These are phyloP conservation scores for Lactarius tabidus DNA, from an alignment of 768 basidiomycete species.

Conservation along the genomic window DNA sequence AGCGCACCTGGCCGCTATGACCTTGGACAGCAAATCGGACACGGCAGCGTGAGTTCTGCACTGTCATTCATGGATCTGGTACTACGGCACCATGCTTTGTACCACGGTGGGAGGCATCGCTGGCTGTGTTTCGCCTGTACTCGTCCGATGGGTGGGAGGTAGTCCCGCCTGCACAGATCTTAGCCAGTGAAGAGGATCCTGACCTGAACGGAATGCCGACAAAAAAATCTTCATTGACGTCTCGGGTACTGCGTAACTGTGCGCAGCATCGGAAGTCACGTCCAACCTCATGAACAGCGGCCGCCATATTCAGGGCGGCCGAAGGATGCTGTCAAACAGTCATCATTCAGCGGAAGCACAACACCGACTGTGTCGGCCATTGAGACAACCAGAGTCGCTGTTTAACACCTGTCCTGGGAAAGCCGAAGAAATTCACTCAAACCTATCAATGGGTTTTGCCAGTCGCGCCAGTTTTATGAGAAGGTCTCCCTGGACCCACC, in stretches of 20 bases:
- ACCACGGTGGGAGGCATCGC: conserved; percentile 34
- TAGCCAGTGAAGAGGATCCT: conserved; percentile 27
- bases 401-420: conserved; percentile 39
- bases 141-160: background rate
- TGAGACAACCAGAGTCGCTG: conserved; percentile 46
- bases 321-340: conserved; percentile 64
- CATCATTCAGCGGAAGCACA: conserved; percentile 53
- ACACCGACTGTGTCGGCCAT: conserved; percentile 39
- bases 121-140: background rate
- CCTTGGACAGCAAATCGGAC: conserved; percentile 53
- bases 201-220: background rate
- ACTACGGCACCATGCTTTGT: conserved; percentile 60
- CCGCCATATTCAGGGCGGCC: conserved; percentile 44
- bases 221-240: conserved; percentile 52
- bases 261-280: conserved; percentile 24
- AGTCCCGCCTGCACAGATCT: conserved; percentile 15
- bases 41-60: conserved; percentile 44
- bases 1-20: conserved; percentile 52
- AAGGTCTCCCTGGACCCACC: background rate
- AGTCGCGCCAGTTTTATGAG: conserved; percentile 46
- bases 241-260: conserved; percentile 44
- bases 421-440: conserved; percentile 39
- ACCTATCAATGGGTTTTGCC: conserved; percentile 41
- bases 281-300: background rate
- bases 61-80: conserved; percentile 36